Percentiles rank a stretch among this genome's conserved stretches.
These are phyloP conservation scores for Nemania sp. DNA, from an alignment of 2,329 filamentous ascomycete species.

Conservation along the genomic window DNA sequence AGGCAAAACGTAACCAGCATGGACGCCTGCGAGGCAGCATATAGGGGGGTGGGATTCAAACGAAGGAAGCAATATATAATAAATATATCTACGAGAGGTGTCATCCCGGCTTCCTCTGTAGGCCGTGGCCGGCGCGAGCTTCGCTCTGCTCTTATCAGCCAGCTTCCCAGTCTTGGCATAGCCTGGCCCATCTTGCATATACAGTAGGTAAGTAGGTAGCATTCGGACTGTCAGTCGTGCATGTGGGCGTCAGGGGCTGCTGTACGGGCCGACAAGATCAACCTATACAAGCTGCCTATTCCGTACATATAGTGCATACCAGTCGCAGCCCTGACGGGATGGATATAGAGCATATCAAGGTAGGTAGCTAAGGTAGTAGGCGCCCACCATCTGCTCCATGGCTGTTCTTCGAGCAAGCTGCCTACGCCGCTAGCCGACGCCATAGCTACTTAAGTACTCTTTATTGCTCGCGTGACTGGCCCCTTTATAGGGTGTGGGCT, in stretches of 20 bases:
- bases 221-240: slow-evolving; percentile 9
- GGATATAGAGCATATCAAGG: neutral
- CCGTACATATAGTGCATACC: neutral
- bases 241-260: neutral
- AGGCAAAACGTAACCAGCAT: neutral
- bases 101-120: slow-evolving; percentile 3
- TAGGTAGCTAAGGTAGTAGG: neutral
- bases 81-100: neutral
- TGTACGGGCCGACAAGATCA: no score
- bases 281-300: neutral
- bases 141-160: slow-evolving; percentile 5
- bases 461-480: slow-evolving; percentile 3
- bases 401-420: neutral
- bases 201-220: no score
- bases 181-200: slow-evolving; percentile 5
- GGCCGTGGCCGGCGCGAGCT: neutral
- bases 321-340: neutral
- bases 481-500: neutral
- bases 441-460: neutral
- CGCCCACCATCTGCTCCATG: slow-evolving; percentile 6
- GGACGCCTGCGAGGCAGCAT: neutral
- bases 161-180: neutral
- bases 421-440: neutral
- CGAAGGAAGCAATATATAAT: neutral
- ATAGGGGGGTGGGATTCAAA: neutral